Base-by-base conservation (phyloP, 106 monocot genomes). In the Posidonia australis region DNA sequence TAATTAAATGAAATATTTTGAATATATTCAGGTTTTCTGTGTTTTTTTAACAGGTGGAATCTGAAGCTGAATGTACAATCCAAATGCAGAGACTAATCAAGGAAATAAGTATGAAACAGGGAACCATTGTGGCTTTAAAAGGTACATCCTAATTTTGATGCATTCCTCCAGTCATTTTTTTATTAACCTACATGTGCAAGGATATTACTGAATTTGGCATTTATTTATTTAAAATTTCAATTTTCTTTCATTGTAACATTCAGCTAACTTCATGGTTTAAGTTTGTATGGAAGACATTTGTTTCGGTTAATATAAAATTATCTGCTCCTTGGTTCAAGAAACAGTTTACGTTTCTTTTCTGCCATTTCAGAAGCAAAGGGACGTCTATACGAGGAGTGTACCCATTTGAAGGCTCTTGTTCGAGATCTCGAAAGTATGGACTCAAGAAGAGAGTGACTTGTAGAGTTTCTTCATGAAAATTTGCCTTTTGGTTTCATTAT, bases 381-480 rank as follows among this genome's bases (percentile, higher is more conserved):
- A 54, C 70, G 22, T 26, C 63, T 82, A 75, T 77, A 84, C 60
- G 94, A 90, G 67, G 84, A 96, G 72, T 72, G 64, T 22, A 67
- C 63, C 23, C 86, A 81, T 60, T 62, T 96, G 80, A 96, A 78
- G 78, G 59, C 72, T 73, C 71, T 90, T 43, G 68, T 90, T 71
- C 77, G 32, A 67, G 82, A 87, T 49, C 78, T 87, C 75, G 76
- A 87, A 76, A 84, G 94, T 96, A 84, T 70, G 74, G 10, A 13
- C 20, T 26, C 18, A 41, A 41, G 27, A 59, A 12, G 25, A n/a
- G 1, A 59, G 30, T 0, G 18, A 3, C 24, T 55, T 55, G 12
- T 20, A 24, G 13, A 12, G 24, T 54, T 9, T 22, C 26, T 16
- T 58, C 20, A 26, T 27, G 26, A 13, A 0, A 11, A 14, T 16